Conservation (phyloP, 2,329 filamentous ascomycete genomes). For the Pseudogymnoascus sp. region DNA sequence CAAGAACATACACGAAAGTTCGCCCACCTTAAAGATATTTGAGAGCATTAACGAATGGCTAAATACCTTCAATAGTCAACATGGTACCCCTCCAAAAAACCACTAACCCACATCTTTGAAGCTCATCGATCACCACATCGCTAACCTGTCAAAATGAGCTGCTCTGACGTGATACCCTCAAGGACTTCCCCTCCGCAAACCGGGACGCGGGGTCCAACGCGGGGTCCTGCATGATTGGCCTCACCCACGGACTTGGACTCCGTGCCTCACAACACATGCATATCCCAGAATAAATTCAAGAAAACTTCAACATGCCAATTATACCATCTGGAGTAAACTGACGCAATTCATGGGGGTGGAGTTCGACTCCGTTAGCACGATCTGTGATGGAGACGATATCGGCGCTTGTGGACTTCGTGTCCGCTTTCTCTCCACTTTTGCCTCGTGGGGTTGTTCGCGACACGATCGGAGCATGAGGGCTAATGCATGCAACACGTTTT, state of each 20-base stretch:
- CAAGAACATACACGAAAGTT: neutral
- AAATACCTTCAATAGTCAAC: neutral
- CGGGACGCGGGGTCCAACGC: neutral
- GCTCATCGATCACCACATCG: neutral
- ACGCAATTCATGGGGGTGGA: neutral
- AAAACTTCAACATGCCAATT: neutral
- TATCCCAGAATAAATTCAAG: neutral
- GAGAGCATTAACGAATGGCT: neutral
- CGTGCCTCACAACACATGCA: neutral
- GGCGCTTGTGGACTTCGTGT: slow-evolving; percentile 2
- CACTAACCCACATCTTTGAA: neutral
- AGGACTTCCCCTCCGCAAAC: neutral
- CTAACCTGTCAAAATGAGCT: slow-evolving; percentile 2
- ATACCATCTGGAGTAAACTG: neutral
- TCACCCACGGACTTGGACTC: slow-evolving; percentile 3
- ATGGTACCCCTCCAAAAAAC: neutral
- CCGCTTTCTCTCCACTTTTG: neutral
- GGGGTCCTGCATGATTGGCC: neutral
- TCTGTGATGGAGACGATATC: neutral
- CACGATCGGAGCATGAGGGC: neutral
- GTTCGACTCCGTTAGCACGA: slow-evolving; percentile 3
- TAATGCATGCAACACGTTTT: slow-evolving; percentile 4
- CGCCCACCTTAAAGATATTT: neutral
- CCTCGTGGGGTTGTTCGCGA: neutral
- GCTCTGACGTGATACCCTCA: slow-evolving; percentile 6